Percentiles rank a stretch among this genome's conserved stretches.
Evolutionary conservation across 805 yeast species (phyloP).

Genomic region (Hanseniaspora hatyaiensis): DNA sequence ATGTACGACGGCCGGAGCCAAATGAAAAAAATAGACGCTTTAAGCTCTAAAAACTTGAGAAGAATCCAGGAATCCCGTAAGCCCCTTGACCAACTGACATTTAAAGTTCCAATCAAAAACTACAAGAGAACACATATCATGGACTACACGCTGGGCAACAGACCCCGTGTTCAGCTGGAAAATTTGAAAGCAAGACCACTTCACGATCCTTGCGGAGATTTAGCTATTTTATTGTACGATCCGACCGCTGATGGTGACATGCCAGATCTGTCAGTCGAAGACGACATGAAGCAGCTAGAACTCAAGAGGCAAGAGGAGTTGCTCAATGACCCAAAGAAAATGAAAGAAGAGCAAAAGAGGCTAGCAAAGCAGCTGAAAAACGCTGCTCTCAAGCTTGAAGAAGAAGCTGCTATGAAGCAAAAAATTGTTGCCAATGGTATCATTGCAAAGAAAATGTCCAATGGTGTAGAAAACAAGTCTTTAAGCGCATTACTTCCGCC

Average conservation of each 20-base stretch:
- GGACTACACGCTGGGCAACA: conserved; percentile 79
- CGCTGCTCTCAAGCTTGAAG: conserved; percentile 18
- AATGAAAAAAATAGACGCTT: conserved; percentile 43
- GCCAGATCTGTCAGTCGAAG: conserved; percentile 19
- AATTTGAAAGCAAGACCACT: conserved; percentile 65
- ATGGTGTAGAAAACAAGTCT: conserved; percentile 40
- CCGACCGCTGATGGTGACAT: conserved; percentile 72
- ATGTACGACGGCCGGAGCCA: conserved; percentile 11
- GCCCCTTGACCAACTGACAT: conserved; percentile 27
- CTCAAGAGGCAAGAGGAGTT: conserved; percentile 20
- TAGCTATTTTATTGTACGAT: conserved; percentile 88
- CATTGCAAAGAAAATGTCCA: conserved; percentile 27
- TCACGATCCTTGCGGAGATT: conserved; percentile 89
- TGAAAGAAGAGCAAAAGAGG: conserved; percentile 24
- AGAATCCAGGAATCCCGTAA: conserved; percentile 33
- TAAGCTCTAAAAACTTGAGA: conserved; percentile 42
- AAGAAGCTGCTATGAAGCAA: conserved; percentile 17
- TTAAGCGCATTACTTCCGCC: conserved; percentile 54
- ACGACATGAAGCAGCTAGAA: conserved; percentile 10
- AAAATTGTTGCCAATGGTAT: conserved; percentile 27
- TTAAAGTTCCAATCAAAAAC: conserved; percentile 48
- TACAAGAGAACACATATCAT: conserved; percentile 33
- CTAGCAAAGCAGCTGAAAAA: conserved; percentile 25
- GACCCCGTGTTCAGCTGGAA: conserved; percentile 40
- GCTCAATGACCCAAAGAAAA: conserved; percentile 25